Evolutionary conservation across 2,329 filamentous ascomycete genomes (phyloP), one percentile per base, ranked within the genome.

Genomic region (Penicillium sp.): DNA sequence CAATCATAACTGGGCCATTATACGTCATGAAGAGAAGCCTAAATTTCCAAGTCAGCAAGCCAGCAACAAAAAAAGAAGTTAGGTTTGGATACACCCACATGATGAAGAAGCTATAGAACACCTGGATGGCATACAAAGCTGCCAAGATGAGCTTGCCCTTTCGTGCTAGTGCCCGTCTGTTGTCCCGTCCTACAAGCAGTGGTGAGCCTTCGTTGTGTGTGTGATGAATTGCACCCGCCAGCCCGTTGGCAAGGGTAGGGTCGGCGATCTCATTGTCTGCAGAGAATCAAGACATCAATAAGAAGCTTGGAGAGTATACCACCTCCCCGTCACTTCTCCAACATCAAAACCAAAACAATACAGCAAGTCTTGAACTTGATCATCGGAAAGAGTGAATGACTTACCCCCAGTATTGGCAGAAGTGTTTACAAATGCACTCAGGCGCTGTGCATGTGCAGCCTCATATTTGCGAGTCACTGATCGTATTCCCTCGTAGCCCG

Each of bases 11-110:
- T 87, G 90, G 96, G 53, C 94, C 94, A 68, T 99, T 99, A 77
- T 99, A 99, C n/a, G 94, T 99, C 94, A 99, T 99, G 76, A 99
- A 99, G 19, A 99, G 77, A 57, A 99, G 81, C 94, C 93, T 97
- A 56, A 6, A 55, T 30, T 34, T 43, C 32, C 16, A 43, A 29
- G n/a, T 53, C n/a, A 53, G 45, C 35, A 38, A 45, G 16, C 10
- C 19, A 47, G 32, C 19, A 30, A 29, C 16, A 38, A 9, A 42
- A 42, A 29, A 27, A 14, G 5, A 16, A 10, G 23, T 2, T 8
- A 44, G 35, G 5, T 11, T 7, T 2, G 29, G 18, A 50, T 42
- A 8, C 27, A 86, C 93, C 86, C 73, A 97, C 94, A 99, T 99
- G 71, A 99, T 92, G 82, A 99, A 97, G 69, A 99, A 97, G 43